Base-by-base conservation (phyloP, 768 basidiomycete genomes). In the Ramaria sp. region DNA sequence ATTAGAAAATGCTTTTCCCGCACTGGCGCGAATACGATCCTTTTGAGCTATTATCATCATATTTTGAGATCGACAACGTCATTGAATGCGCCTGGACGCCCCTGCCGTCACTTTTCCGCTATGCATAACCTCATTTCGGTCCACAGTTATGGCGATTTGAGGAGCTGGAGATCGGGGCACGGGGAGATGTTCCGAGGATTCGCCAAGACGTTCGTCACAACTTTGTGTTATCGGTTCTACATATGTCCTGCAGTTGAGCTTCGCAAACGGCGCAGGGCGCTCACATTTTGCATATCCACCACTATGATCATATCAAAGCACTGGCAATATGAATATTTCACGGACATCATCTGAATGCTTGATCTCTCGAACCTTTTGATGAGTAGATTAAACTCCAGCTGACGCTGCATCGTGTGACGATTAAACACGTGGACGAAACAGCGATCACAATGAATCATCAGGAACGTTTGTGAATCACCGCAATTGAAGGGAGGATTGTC, bases 211-310 rank as follows among this genome's bases (percentile, higher is more conserved):
- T n/a, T 41, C 18, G 6, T n/a, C 39, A 16, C 39, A 16, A 2
- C 13, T 22, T 4, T 41, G 16, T 41, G 2, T 2, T 41, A 22
- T 41, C 13, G 2, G 28, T 47, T 12, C n/a, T 20, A n/a, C n/a
- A n/a, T n/a, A 43, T 10, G 45, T 16, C 45, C 45, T 24, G 45
- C 27, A 47, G 45, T 47, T 47, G 45, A 47, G 25, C 45, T 47
- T 27, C 45, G 25, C 24, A 27, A 24, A 6, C 1, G 3, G 45
- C 45, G 45, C 45, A 30, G 28, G 22, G 9, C 45, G 45, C 45
- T 30, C 22, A 5, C 16, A 5, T 25, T 47, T 47, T 41, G 16
- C 39, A 41, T 22, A n/a, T 2, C 16, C 39, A 41, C 39, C 39
- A 41, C 18, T 5, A 39, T 39, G 6, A 41, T 41, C 39, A 41